Evolutionary conservation across 2,329 filamentous ascomycete species (phyloP).

Genomic region (Berkeleyomyces rouxiae): DNA sequence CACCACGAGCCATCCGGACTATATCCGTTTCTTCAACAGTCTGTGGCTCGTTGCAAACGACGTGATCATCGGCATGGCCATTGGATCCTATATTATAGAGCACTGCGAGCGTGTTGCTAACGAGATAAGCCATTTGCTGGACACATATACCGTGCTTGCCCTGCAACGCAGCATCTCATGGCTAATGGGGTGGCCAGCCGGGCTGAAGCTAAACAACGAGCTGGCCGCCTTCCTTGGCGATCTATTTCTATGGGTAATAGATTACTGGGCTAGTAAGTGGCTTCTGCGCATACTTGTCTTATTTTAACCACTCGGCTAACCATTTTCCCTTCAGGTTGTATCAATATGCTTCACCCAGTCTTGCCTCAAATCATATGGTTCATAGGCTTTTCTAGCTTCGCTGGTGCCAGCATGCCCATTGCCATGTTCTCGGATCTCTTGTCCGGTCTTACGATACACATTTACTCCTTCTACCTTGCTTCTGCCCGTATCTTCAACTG

Average conservation of each 20-base stretch:
- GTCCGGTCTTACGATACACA: constrained; percentile 81
- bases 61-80: constrained; percentile 91
- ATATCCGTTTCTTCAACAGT: constrained; percentile 98
- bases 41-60: constrained; percentile 97
- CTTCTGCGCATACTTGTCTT: background rate
- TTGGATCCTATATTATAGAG: constrained; percentile 94
- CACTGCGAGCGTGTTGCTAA: constrained; percentile 73
- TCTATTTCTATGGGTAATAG: constrained; percentile 94
- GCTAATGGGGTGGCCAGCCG: constrained; percentile 91
- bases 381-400: constrained; percentile 87
- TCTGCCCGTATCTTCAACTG: constrained; percentile 96
- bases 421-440: constrained; percentile 88
- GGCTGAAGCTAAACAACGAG: constrained; percentile 87
- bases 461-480: constrained; percentile 95
- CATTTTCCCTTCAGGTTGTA: constrained; percentile 39
- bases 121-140: constrained; percentile 59
- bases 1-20: constrained; percentile 87
- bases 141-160: constrained; percentile 72
- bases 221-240: constrained; percentile 88
- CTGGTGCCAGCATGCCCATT: constrained; percentile 91
- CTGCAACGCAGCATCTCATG: constrained; percentile 79
- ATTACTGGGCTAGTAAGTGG: constrained; percentile 75
- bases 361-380: constrained; percentile 81
- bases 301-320: background rate
- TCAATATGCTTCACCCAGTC: constrained; percentile 58